Base-by-base conservation (phyloP, 352 stramenopile genomes). In the Phytophthora syringae region DNA sequence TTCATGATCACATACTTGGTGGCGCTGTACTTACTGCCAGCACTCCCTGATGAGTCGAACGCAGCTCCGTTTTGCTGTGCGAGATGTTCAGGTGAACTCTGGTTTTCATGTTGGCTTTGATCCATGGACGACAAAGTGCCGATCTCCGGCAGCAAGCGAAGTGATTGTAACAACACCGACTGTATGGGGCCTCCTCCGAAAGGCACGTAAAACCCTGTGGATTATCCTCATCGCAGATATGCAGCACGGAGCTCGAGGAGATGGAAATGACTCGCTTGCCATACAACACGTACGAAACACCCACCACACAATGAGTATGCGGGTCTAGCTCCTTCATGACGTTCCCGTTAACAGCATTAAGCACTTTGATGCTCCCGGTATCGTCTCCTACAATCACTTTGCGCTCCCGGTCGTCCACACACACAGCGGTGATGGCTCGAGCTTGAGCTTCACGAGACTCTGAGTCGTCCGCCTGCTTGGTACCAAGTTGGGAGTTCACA, bases 351-450 rank as follows among this genome's bases (percentile, higher is more conserved):
- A 90, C 76, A 20, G 77, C 50, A 44, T 95, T 96, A 11, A 93
- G 57, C 15, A 96, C 76, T 28, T 84, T 79, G 30, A 95, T 67
- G 11, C 72, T 68, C 1, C 88, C 88, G 0, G 60, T 59, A 36
- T 94, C 85, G 49, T 95, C 84, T 11, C 88, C 88, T 3, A 95
- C 42, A 32, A 96, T 79, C 18, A 95, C 56, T 57, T 96, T 95
- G 1, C 88, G 72, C 60, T 94, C 82, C 1, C 86, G 78, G 42
- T 96, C 86, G 62, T 96, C 88, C 11, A 96, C 66, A 49, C 85
- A 95, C n/a, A 82, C 79, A 1, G 84, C 79, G 0, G 85, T 91
- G 30, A 96, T 88, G 24, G 71, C 64, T 64, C 56, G 62, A 44
- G 58, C 45, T 52, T 62, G 54, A 36, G 60, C 64, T 48, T 56